These are phyloP conservation scores for Colletotrichum nymphaeae DNA, from an alignment of 2,329 filamentous ascomycete species.

Conservation along the genomic window DNA sequence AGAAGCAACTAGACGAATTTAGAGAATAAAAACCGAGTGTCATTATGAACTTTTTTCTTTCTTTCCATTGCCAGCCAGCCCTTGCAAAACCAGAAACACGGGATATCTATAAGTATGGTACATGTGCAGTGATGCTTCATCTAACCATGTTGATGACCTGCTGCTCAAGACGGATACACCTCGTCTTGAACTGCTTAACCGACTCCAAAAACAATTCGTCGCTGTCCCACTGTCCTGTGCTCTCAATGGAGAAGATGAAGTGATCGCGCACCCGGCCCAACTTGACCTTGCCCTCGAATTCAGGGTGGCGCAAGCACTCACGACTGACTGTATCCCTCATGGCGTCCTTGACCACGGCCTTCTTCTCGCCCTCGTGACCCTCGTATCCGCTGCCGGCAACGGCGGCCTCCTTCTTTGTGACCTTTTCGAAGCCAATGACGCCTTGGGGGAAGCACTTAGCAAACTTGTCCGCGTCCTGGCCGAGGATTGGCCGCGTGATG, in stretches of 20 bases:
- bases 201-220: constrained; percentile 94
- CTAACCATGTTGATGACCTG: constrained; percentile 75
- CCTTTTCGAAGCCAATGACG: constrained; percentile 83
- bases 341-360: constrained; percentile 87
- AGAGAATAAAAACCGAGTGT: constrained; percentile 2
- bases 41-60: constrained; percentile 33
- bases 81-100: constrained; percentile 29
- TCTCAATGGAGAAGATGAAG: constrained; percentile 97
- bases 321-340: constrained; percentile 97
- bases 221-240: constrained; percentile 93
- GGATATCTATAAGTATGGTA: constrained; percentile 37
- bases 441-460: constrained; percentile 88
- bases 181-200: constrained; percentile 85
- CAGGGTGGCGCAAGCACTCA: constrained; percentile 89
- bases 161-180: constrained; percentile 80
- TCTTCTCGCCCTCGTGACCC: constrained; percentile 81
- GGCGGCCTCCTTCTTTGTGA: constrained; percentile 75
- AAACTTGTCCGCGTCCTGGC: constrained; percentile 89
- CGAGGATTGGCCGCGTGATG: constrained; percentile 86
- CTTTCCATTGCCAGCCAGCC: constrained; percentile 32
- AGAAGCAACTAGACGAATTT: not conserved
- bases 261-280: constrained; percentile 91
- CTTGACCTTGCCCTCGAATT: constrained; percentile 96
- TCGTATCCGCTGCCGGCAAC: constrained; percentile 73
- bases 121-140: constrained; percentile 44